These are phyloP conservation scores for Hymenoscyphus salicellus DNA, from an alignment of 2,329 filamentous ascomycete genomes.

Conservation along the genomic window DNA sequence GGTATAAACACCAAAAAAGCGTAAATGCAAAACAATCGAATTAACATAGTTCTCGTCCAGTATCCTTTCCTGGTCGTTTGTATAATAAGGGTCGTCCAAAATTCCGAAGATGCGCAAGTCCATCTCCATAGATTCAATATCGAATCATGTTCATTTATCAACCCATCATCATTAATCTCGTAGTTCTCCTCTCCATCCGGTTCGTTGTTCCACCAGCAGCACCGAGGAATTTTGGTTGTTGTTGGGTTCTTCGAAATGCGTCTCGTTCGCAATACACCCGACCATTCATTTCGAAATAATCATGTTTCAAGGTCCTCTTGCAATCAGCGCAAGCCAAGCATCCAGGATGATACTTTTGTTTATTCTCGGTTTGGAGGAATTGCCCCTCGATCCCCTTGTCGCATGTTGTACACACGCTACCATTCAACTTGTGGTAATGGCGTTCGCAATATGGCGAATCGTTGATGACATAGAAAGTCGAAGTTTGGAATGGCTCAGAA, in stretches of 20 bases:
- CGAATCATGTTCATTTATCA: neutral
- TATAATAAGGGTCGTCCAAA: neutral
- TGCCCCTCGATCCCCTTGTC: constrained; percentile 86
- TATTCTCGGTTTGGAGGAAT: constrained; percentile 78
- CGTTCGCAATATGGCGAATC: constrained; percentile 87
- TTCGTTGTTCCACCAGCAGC: constrained; percentile 25
- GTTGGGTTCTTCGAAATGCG: constrained; percentile 48
- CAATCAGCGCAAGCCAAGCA: constrained; percentile 87
- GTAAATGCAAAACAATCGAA: constrained; percentile 1
- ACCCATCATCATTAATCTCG: constrained; percentile 49
- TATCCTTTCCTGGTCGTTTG: neutral
- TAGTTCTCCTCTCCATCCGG: constrained; percentile 46
- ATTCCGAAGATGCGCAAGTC: neutral
- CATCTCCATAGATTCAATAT: neutral
- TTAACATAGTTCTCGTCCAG: neutral
- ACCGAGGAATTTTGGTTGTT: constrained; percentile 25
- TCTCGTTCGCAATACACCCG: constrained; percentile 83
- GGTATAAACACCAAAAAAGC: constrained; percentile 1
- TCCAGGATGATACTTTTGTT: constrained; percentile 77
- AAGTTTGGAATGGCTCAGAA: constrained; percentile 73
- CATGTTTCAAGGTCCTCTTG: constrained; percentile 67
- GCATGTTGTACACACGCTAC: constrained; percentile 78
- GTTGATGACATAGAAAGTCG: constrained; percentile 87
- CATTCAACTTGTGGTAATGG: constrained; percentile 90
- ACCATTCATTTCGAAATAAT: constrained; percentile 87